Evolutionary conservation across 2,329 filamentous ascomycete species (phyloP).

Genomic region (Stagonosporopsis rhizophila): DNA sequence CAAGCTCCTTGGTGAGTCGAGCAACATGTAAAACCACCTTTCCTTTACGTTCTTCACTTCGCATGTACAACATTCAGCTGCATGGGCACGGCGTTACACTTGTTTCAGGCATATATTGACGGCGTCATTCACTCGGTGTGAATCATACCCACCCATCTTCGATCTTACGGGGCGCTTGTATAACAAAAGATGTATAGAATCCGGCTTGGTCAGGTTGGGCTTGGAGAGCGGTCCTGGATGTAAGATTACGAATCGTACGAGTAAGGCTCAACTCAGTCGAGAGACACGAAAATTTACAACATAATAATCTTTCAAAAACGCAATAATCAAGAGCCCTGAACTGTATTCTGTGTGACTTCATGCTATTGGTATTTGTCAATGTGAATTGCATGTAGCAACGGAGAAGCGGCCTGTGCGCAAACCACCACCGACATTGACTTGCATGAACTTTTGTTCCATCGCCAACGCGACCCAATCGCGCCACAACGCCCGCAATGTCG

Average conservation of each 20-base stretch:
- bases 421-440: background rate
- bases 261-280: constrained; percentile 9
- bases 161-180: constrained; percentile 10
- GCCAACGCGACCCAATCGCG: constrained; percentile 13
- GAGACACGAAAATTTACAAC: constrained; percentile 3
- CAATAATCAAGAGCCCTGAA: background rate
- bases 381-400: background rate
- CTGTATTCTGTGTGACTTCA: background rate
- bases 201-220: background rate
- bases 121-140: constrained; percentile 17
- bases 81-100: constrained; percentile 19
- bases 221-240: background rate
- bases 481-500: constrained; percentile 32
- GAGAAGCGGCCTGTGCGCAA: background rate
- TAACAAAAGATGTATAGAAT: constrained; percentile 12
- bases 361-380: background rate
- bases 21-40: constrained; percentile 39
- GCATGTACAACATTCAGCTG: constrained; percentile 20
- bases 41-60: constrained; percentile 1
- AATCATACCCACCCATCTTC: constrained; percentile 15
- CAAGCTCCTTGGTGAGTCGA: constrained; percentile 55
- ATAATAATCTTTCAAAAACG: background rate
- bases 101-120: constrained; percentile 12
- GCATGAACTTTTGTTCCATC: constrained; percentile 13
- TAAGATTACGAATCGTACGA: constrained; percentile 12